Evolutionary conservation across 257 asterid species (phyloP).

Genomic region (Solanum neorickii): DNA sequence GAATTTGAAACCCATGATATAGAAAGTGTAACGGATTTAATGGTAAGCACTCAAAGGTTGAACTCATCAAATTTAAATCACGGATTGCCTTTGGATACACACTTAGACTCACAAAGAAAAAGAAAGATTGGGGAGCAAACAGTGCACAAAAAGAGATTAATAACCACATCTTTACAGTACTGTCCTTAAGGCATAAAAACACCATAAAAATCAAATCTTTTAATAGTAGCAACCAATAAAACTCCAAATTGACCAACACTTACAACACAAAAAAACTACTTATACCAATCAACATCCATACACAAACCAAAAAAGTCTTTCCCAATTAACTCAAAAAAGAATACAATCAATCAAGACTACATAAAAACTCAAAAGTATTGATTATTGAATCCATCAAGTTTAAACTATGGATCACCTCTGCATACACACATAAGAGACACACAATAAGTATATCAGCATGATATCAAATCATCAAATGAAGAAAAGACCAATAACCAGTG

Average conservation of each 20-base stretch:
- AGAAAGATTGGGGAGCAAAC: background rate
- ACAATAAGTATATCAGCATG: background rate
- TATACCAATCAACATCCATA: background rate
- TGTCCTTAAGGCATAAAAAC: background rate
- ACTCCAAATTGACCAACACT: background rate
- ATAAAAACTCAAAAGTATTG: background rate
- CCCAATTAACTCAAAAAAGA: background rate
- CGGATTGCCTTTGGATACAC: background rate
- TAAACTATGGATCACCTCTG: background rate
- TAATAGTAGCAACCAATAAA: background rate
- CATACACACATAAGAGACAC: too few relatives aligned
- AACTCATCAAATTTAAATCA: background rate
- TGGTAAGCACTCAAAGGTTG: background rate
- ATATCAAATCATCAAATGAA: background rate
- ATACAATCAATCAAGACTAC: background rate
- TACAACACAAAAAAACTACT: background rate
- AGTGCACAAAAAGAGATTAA: background rate
- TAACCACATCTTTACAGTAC: background rate
- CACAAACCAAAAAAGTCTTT: background rate
- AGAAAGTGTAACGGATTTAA: background rate
- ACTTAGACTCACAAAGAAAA: background rate
- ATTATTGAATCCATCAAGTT: background rate
- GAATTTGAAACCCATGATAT: background rate
- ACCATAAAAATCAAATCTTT: background rate
- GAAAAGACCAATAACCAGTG: background rate